Evolutionary conservation across 2,329 filamentous ascomycete genomes (phyloP), one percentile per base, ranked within the genome.

Genomic region (Lasiodiplodia gonubiensis): DNA sequence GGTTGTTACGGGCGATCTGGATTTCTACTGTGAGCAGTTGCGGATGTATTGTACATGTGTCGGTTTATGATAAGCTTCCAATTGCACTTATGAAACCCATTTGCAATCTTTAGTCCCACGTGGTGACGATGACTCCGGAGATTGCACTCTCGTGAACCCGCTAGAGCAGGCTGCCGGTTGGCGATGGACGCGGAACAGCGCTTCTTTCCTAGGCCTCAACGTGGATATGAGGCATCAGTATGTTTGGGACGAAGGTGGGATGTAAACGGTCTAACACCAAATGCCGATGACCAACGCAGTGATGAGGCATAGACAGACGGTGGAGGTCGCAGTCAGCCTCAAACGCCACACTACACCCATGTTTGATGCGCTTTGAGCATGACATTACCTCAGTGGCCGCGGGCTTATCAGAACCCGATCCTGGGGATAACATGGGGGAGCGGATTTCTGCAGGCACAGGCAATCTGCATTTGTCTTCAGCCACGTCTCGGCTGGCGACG

Each of bases 321-420:
- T 52, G 52, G 27, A 54, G 52, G 52, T 35, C 16, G 12, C 35
- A 42, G 30, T 42, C 35, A 49, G 39, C 42, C 42, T 27, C 57
- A 27, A 12, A 33, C 55, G 55, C 55, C 55, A 48, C 55, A 60
- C 23, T 14, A 11, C 37, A n/a, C 5, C n/a, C 14, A 21, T 37
- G 21, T 33, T 10, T 6, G 46, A 51, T 37, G 59, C 30, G 59
- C 46, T 51, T 63, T 63, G 59, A 63, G 59, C 51, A 63, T 63
- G 27, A 16, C 59, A 63, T 63, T 63, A 63, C 59, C 59, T 63
- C 59, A 63, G 46, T 11, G 42, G 59, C 42, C 59, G 57, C 42
- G 59, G 46, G 27, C 59, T 63, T 63, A 63, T 63, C 59, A 35
- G 39, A 48, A 8, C 23, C 57, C 10, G 39, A 42, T 21, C 30